phyloP scores from a whole-genome alignment of 805 yeast species.

The Nakazawaea ernobii region DNA sequence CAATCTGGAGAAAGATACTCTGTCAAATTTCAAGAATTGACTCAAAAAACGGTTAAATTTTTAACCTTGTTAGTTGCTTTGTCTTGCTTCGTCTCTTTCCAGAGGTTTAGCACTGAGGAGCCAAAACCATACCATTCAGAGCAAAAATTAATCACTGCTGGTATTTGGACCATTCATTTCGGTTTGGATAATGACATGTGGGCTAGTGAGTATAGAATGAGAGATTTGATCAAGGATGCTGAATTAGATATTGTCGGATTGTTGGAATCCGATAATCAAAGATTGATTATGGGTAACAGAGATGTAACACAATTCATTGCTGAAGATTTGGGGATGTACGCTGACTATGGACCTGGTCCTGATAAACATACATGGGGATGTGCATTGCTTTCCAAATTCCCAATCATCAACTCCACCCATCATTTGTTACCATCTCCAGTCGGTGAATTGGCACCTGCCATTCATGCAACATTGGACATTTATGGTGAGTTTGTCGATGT shows the following conservation, averaged over 20 bases:
- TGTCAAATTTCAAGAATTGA: not conserved
- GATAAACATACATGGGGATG: slow-evolving; percentile 98
- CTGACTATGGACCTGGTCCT: slow-evolving; percentile 97
- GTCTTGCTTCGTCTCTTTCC: slow-evolving; percentile 38
- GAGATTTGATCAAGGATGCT: slow-evolving; percentile 73
- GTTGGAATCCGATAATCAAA: slow-evolving; percentile 88
- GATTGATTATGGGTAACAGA: slow-evolving; percentile 91
- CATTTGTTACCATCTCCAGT: slow-evolving; percentile 94
- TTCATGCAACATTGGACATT: slow-evolving; percentile 89
- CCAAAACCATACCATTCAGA: slow-evolving; percentile 66
- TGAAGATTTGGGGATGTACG: slow-evolving; percentile 90
- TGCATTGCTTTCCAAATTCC: slow-evolving; percentile 87
- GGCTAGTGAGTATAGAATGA: slow-evolving; percentile 91
- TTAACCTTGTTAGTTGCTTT: slow-evolving; percentile 6
- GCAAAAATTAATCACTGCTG: slow-evolving; percentile 79
- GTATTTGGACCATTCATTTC: slow-evolving; percentile 97
- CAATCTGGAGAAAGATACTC: not conserved
- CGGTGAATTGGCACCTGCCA: slow-evolving; percentile 97
- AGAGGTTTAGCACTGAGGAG: slow-evolving; percentile 51
- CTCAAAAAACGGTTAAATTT: slow-evolving; percentile 3
- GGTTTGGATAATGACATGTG: slow-evolving; percentile 98
- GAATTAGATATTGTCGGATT: slow-evolving; percentile 89
- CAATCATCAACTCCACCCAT: slow-evolving; percentile 84
- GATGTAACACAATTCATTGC: slow-evolving; percentile 89
- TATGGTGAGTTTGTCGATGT: slow-evolving; percentile 86